phyloP scores from a whole-genome alignment of 2,329 filamentous ascomycete species.

The Teratosphaeria zuluensis region DNA sequence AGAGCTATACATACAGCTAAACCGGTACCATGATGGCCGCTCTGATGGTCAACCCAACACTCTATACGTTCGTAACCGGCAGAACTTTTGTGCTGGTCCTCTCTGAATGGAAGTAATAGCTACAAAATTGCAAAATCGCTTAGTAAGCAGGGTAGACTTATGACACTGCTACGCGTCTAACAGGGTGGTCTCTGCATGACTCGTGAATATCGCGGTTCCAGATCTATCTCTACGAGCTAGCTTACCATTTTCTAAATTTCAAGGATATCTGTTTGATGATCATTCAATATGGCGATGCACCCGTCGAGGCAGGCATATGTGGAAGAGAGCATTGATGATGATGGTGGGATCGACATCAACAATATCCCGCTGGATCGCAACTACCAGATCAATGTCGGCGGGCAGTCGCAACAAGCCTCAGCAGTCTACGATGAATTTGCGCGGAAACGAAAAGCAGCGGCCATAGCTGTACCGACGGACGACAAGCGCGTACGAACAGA shows the following conservation, averaged over 20 bases:
- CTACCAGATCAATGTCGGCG: conserved; percentile 65
- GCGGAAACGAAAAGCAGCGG: conserved; percentile 78
- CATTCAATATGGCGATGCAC: conserved; percentile 39
- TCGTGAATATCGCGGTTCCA: not conserved
- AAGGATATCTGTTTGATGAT: not conserved
- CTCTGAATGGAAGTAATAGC: too few species aligned
- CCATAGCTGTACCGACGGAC: conserved; percentile 87
- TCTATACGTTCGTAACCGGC: too few species aligned
- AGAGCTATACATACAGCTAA: too few species aligned
- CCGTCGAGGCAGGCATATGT: conserved; percentile 88
- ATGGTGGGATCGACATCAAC: conserved; percentile 51
- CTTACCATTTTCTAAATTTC: not conserved
- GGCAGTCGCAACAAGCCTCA: conserved; percentile 71
- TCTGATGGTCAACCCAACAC: too few species aligned
- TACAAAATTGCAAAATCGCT: too few species aligned
- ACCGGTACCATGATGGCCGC: too few species aligned
- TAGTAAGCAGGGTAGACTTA: too few species aligned
- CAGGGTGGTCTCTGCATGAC: conserved; percentile 1
- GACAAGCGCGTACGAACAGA: conserved; percentile 74
- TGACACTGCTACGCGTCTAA: too few species aligned
- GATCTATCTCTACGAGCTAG: not conserved
- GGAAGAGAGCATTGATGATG: conserved; percentile 64
- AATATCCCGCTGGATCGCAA: conserved; percentile 67
- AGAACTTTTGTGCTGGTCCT: too few species aligned
- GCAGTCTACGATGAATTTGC: conserved; percentile 82